Conservation (phyloP, 345 rosid species). For the Salix viminalis region DNA sequence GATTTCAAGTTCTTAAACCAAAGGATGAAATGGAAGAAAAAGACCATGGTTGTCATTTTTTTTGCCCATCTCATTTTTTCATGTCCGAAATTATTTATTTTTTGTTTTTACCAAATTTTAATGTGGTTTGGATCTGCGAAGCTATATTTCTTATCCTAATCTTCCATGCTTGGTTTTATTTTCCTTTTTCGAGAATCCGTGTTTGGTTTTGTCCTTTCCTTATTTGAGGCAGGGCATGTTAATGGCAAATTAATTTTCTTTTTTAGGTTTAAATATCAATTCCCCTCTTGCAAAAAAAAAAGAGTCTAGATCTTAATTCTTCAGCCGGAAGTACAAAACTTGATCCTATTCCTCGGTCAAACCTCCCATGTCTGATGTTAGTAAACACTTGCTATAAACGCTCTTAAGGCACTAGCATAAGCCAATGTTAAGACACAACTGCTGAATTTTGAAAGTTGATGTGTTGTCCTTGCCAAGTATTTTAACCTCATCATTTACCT, state of each 20-base stretch:
- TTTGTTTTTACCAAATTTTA: background rate
- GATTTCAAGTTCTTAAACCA: background rate
- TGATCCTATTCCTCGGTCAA: background rate
- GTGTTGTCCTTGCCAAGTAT: background rate
- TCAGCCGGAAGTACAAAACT: background rate
- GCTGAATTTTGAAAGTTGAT: background rate
- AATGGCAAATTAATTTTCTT: background rate
- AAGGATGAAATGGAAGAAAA: background rate
- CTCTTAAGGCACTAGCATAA: no score
- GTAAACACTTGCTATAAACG: background rate
- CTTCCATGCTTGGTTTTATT: no score
- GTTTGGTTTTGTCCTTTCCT: background rate
- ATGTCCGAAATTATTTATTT: no score
- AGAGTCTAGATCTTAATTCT: background rate
- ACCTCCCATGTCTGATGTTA: background rate
- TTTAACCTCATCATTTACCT: background rate
- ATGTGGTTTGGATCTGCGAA: background rate
- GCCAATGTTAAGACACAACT: background rate
- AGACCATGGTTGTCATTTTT: no score
- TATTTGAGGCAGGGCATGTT: background rate
- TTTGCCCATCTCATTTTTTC: no score
- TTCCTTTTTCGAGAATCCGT: background rate
- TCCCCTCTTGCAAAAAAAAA: background rate
- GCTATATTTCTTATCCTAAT: no score
- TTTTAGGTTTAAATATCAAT: background rate